A percentile compares a stretch with the other conserved stretches of the same genome.
These are phyloP conservation scores for Candida golubevii DNA, from an alignment of 805 yeast species.

Conservation along the genomic window DNA sequence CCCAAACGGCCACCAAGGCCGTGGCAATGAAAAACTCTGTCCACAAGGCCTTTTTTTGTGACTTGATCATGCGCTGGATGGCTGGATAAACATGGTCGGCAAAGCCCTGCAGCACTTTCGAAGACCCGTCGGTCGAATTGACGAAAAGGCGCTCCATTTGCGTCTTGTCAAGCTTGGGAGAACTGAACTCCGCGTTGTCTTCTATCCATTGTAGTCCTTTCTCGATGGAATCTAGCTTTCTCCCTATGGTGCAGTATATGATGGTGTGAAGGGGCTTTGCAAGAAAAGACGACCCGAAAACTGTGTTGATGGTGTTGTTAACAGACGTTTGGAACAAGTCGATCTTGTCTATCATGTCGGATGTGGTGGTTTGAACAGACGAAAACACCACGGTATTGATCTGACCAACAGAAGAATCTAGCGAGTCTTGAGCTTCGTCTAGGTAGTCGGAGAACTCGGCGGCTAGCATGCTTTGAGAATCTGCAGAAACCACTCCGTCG, in stretches of 20 bases:
- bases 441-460: slow-evolving; percentile 2
- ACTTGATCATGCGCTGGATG: slow-evolving; percentile 24
- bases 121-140: slow-evolving; percentile 40
- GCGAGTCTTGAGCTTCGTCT: slow-evolving; percentile 6
- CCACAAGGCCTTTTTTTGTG: slow-evolving; percentile 33
- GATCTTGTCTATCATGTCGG: slow-evolving; percentile 5
- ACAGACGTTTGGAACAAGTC: slow-evolving; percentile 34
- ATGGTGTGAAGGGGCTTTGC: slow-evolving; percentile 59
- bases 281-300: slow-evolving; percentile 68
- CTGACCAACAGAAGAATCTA: slow-evolving; percentile 43
- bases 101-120: slow-evolving; percentile 44
- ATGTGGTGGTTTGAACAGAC: slow-evolving; percentile 46
- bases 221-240: slow-evolving; percentile 63
- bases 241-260: slow-evolving; percentile 74
- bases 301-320: slow-evolving; percentile 51
- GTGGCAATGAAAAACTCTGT: slow-evolving; percentile 47
- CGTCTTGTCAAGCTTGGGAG: slow-evolving; percentile 14
- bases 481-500: background rate
- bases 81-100: slow-evolving; percentile 30
- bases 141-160: slow-evolving; percentile 42
- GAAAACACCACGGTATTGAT: slow-evolving; percentile 67
- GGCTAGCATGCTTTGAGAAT: background rate
- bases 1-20: slow-evolving; percentile 46
- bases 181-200: slow-evolving; percentile 39
- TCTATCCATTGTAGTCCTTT: slow-evolving; percentile 77